These are phyloP conservation scores for Acidomyces sp. DNA, from an alignment of 495 filamentous ascomycete genomes.

Conservation along the genomic window DNA sequence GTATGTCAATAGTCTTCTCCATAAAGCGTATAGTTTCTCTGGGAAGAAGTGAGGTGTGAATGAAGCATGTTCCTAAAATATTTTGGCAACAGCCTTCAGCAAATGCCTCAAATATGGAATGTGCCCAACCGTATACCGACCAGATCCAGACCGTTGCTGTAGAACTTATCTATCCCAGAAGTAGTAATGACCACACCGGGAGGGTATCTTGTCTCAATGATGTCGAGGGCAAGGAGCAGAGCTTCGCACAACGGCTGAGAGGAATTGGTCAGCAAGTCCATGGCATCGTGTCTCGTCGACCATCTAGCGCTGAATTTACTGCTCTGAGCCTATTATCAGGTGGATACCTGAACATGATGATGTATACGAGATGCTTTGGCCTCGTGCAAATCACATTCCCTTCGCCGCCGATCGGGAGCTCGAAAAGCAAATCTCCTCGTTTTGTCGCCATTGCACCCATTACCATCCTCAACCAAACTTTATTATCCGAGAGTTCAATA, in stretches of 20 bases:
- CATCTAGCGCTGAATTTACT: slow-evolving; percentile 6
- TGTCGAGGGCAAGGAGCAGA: slow-evolving; percentile 54
- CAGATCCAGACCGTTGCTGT: slow-evolving; percentile 61
- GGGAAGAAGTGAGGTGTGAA: slow-evolving; percentile 18
- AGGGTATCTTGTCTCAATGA: slow-evolving; percentile 51
- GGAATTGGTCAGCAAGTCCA: not conserved
- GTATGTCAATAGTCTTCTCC: slow-evolving; percentile 35
- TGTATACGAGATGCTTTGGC: slow-evolving; percentile 39
- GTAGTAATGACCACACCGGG: slow-evolving; percentile 66
- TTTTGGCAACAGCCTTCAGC: slow-evolving; percentile 31
- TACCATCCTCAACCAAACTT: no score
- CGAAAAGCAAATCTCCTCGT: slow-evolving; percentile 10
- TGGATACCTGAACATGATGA: slow-evolving; percentile 57
- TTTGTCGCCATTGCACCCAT: slow-evolving; percentile 2
- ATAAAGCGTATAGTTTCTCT: slow-evolving; percentile 15
- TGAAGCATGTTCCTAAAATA: slow-evolving; percentile 9
- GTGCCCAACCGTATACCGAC: no score
- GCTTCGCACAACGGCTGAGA: slow-evolving; percentile 44
- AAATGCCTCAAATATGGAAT: slow-evolving; percentile 44
- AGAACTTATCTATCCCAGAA: slow-evolving; percentile 62
- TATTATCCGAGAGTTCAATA: no score
- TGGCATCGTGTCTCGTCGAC: not conserved
- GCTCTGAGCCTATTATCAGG: slow-evolving; percentile 65
- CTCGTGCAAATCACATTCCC: slow-evolving; percentile 7
- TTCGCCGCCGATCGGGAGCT: slow-evolving; percentile 13